Conservation (phyloP, 83 land plant species). For the Larix sibirica region DNA sequence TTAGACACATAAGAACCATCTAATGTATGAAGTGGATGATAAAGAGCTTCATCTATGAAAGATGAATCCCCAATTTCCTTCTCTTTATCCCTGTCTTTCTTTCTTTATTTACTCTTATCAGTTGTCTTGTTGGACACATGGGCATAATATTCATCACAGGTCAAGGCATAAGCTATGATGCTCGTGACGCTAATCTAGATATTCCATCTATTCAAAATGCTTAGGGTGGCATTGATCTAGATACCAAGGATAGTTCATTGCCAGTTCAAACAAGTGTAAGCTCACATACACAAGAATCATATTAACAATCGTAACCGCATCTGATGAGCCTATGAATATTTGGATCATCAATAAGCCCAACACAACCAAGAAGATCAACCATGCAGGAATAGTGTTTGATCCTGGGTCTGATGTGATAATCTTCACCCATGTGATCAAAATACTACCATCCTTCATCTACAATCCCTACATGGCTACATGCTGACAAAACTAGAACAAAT, state of each 20-base stretch:
- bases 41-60: not conserved
- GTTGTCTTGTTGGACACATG: conserved; percentile 18
- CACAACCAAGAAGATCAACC: not conserved
- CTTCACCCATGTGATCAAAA: not conserved
- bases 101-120: conserved; percentile 20
- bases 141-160: conserved; percentile 30
- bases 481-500: not conserved
- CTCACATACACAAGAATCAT: too few species aligned
- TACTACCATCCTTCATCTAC: not conserved
- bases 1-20: conserved; percentile 11
- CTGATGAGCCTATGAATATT: too few species aligned
- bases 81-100: not conserved
- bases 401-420: not conserved
- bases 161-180: conserved; percentile 51
- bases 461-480: not conserved
- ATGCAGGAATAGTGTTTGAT: not conserved
- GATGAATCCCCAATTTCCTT: conserved; percentile 4
- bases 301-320: too few species aligned
- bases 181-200: not conserved
- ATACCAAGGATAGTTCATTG: too few species aligned
- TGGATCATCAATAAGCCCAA: not conserved
- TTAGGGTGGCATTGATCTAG: too few species aligned
- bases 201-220: too few species aligned
- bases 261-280: too few species aligned
- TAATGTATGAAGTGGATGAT: not conserved